Evolutionary conservation across 2,329 filamentous ascomycete species (phyloP).

Genomic region (Fusarium napiforme): DNA sequence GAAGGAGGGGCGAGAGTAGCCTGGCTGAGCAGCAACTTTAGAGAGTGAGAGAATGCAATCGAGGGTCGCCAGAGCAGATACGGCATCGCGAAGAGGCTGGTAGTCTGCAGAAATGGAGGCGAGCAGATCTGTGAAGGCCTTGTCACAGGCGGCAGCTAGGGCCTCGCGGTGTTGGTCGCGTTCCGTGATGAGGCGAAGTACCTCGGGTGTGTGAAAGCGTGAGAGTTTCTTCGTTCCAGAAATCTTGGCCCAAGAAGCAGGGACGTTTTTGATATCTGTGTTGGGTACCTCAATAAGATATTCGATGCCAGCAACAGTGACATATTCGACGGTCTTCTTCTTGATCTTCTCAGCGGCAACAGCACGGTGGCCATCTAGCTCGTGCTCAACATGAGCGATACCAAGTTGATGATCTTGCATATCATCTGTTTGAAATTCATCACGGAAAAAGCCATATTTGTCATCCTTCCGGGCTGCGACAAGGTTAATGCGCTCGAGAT

Average conservation of each 20-base stretch:
- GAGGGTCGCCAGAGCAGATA: slow-evolving; percentile 85
- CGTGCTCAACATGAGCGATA: slow-evolving; percentile 91
- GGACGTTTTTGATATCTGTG: slow-evolving; percentile 82
- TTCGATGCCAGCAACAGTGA: slow-evolving; percentile 89
- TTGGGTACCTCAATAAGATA: slow-evolving; percentile 95
- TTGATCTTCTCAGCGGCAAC: slow-evolving; percentile 78
- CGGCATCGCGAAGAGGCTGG: slow-evolving; percentile 86
- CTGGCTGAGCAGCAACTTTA: slow-evolving; percentile 83
- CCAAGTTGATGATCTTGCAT: slow-evolving; percentile 90
- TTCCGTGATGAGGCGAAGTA: slow-evolving; percentile 83
- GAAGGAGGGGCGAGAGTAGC: slow-evolving; percentile 83
- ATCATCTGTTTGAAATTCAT: slow-evolving; percentile 86
- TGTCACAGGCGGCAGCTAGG: slow-evolving; percentile 89
- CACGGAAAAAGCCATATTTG: slow-evolving; percentile 93
- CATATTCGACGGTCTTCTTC: slow-evolving; percentile 78
- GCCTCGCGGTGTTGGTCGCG: slow-evolving; percentile 95
- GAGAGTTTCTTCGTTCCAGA: slow-evolving; percentile 93
- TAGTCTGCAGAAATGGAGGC: slow-evolving; percentile 83
- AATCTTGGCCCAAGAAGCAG: slow-evolving; percentile 94
- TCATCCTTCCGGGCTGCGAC: slow-evolving; percentile 86
- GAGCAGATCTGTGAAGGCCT: slow-evolving; percentile 79
- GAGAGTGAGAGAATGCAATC: slow-evolving; percentile 92
- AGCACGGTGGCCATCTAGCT: slow-evolving; percentile 80
- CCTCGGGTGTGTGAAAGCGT: slow-evolving; percentile 93
- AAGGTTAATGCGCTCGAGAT: slow-evolving; percentile 86